Evolutionary conservation across 2,329 filamentous ascomycete genomes (phyloP).

Genomic region (Aspergillus tubingensis): DNA sequence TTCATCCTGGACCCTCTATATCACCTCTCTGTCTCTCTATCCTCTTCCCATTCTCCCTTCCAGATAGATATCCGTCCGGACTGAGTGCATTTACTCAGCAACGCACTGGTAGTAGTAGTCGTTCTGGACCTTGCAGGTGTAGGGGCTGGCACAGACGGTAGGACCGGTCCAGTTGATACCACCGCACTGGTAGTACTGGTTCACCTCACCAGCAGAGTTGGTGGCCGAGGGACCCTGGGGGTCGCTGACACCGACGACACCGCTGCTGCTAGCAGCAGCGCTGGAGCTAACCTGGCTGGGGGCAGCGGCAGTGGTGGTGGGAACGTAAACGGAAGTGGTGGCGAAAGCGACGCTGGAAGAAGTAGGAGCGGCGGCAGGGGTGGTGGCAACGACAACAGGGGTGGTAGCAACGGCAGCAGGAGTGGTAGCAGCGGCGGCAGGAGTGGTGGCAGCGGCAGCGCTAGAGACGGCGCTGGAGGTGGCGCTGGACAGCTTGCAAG

Average conservation of each 20-base stretch:
- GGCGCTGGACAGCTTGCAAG: constrained; percentile 5
- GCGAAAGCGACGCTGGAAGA: constrained; percentile 1
- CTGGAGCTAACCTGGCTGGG: constrained; percentile 1
- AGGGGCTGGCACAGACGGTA: constrained; percentile 34
- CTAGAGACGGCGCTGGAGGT: not conserved
- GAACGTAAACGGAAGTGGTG: constrained; percentile 2
- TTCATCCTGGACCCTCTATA: not conserved
- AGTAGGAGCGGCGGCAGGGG: not conserved
- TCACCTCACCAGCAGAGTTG: constrained; percentile 16
- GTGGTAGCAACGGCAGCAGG: not conserved
- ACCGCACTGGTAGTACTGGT: constrained; percentile 37
- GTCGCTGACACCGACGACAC: constrained; percentile 13
- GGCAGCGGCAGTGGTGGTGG: constrained; percentile 11
- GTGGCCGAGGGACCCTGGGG: constrained; percentile 1
- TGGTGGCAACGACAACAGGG: not conserved
- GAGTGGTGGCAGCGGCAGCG: not conserved
- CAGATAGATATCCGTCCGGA: not conserved
- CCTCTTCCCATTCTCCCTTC: no score
- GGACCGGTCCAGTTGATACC: constrained; percentile 40
- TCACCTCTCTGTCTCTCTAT: not conserved
- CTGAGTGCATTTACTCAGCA: not conserved
- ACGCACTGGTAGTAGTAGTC: constrained; percentile 45
- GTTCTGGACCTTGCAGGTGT: constrained; percentile 38
- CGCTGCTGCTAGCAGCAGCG: constrained; percentile 1
- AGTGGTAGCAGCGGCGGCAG: not conserved